Evolutionary conservation across 768 basidiomycete genomes (phyloP), one percentile per base, ranked within the genome.

Genomic region (Tylopilus rubrobrunneus): DNA sequence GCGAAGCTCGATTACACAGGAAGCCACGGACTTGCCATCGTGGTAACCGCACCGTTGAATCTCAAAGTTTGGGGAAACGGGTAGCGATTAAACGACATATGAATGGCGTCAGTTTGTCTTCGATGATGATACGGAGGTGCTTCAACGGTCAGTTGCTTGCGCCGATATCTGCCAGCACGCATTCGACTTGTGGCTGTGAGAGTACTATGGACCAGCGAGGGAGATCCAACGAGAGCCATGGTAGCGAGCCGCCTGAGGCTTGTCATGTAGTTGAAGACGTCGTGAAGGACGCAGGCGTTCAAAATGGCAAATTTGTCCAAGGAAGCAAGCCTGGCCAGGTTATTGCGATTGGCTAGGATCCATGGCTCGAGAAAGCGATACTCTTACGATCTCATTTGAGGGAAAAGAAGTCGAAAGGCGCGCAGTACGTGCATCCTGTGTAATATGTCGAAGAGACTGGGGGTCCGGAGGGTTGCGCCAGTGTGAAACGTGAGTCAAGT

Each of bases 191-290:
- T 8, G 61, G 61, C n/a, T 71, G 67, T 2, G 62, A 62, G 44
- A 72, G 70, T 0, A 71, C 70, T 11, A 71, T 70, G 14, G 70
- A 71, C 70, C 71, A 68, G 1, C 70, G 71, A 9, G 70, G 70
- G 28, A 73, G 63, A 39, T 72, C 71, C n/a, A 10, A 70, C 65
- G 4, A 71, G 59, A 2, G 70, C 67, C 51, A 71, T 61, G 39
- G 72, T 67, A 28, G 70, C 70, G 1, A 71, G 48, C 34, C 67
- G 61, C 1, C 51, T 59, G 21, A 71, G 64, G 14, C 60, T 70
- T 2, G 65, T 23, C 59, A 65, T 67, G 55, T 71, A 43, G 33
- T 65, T 67, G 7, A 71, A 61, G 37, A 71, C 48, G 17, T 71
- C 69, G 0, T 62, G 49, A 23, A 71, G 64, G 28, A 36, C 50